phyloP scores from a whole-genome alignment of 768 basidiomycete species.

The Boletus fagicola region DNA sequence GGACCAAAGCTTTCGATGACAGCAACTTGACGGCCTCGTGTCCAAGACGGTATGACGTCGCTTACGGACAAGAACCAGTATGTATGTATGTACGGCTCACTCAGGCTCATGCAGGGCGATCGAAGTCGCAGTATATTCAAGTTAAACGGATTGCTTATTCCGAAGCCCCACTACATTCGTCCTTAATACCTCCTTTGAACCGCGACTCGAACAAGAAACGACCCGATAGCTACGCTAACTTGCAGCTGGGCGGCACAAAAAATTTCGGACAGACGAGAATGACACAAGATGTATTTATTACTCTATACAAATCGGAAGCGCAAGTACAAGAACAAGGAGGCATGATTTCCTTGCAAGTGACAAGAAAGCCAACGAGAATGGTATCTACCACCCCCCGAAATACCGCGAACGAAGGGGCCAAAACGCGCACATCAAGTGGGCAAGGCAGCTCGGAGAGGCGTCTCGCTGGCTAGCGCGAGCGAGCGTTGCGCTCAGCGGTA shows the following conservation, averaged over 20 bases:
- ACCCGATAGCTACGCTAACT: not conserved
- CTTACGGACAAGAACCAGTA: no score
- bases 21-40: no score
- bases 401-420: not conserved
- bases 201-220: no score
- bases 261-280: not conserved
- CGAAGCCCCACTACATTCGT: no score
- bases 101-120: no score
- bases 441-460: not conserved
- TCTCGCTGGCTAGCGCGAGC: not conserved
- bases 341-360: not conserved
- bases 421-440: not conserved
- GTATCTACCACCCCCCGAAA: not conserved
- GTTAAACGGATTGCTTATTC: no score
- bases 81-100: no score
- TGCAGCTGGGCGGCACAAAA: not conserved
- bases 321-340: not conserved
- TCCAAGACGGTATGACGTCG: no score
- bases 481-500: constrained; percentile 1
- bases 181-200: no score
- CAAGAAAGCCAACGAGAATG: not conserved
- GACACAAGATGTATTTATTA: not conserved
- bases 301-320: not conserved
- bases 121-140: no score
- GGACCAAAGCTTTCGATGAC: no score